Evolutionary conservation across 768 basidiomycete genomes (phyloP).

Genomic region (Mycena floridula): DNA sequence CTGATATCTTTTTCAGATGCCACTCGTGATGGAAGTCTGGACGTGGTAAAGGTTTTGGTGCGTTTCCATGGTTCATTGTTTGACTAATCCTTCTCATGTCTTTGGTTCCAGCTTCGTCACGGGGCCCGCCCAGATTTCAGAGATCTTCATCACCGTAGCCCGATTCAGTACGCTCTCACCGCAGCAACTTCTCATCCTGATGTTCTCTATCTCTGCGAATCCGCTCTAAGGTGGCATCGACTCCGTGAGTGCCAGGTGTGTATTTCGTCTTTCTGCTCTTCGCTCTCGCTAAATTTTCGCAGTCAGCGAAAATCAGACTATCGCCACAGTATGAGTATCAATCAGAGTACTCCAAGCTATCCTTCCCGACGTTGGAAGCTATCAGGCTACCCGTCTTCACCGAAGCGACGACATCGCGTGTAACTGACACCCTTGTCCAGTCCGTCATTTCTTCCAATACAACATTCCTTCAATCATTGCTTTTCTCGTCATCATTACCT

Average conservation of each 20-base stretch:
- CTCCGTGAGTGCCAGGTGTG: conserved; percentile 56
- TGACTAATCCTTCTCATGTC: conserved; percentile 3
- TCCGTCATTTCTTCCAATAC: conserved; percentile 45
- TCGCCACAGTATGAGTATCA: conserved; percentile 28
- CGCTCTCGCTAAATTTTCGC: background rate
- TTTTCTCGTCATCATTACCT: conserved; percentile 42
- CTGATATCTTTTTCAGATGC: conserved; percentile 46
- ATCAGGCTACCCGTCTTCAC: conserved; percentile 37
- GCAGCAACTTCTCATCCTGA: too few relatives aligned
- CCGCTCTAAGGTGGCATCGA: conserved; percentile 52
- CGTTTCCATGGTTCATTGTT: conserved; percentile 16
- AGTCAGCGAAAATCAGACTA: conserved; percentile 11
- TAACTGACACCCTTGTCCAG: conserved; percentile 48
- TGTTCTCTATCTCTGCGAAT: conserved; percentile 68
- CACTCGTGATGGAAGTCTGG: conserved; percentile 62
- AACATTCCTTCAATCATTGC: conserved; percentile 43
- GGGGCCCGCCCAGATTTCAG: conserved; percentile 70
- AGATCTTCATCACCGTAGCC: conserved; percentile 66
- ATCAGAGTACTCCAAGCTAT: conserved; percentile 30
- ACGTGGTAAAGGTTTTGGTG: conserved; percentile 65
- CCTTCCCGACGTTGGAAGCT: conserved; percentile 30
- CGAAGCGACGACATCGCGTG: conserved; percentile 30
- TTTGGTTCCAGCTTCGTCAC: conserved; percentile 45
- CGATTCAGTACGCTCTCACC: conserved; percentile 59
- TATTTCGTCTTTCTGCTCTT: background rate